Conservation (phyloP, 768 basidiomycete species). For the Coprinopsis cinerea region DNA sequence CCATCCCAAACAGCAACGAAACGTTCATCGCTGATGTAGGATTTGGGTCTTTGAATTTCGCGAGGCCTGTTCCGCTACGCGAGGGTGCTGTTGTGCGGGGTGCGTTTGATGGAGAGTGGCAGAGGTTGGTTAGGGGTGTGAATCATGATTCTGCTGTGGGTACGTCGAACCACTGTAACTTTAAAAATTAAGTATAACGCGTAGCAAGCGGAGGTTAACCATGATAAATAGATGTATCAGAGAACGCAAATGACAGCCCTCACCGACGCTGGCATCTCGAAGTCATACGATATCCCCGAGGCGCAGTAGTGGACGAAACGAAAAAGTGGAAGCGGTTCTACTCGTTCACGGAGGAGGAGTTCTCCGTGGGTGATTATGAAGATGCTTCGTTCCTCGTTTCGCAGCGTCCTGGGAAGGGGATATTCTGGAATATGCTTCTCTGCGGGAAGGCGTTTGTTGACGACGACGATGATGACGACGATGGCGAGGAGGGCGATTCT, state of each 20-base stretch:
- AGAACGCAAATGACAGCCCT: background rate
- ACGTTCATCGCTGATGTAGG: constrained; percentile 29
- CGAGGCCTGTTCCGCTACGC: constrained; percentile 2
- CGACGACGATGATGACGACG: constrained; percentile 22
- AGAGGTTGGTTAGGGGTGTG: background rate
- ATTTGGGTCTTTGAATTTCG: constrained; percentile 15
- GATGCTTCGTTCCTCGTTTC: constrained; percentile 21
- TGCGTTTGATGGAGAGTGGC: background rate
- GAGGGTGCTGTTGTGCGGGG: background rate
- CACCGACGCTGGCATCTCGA: constrained; percentile 16
- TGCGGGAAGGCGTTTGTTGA: no score
- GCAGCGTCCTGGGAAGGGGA: constrained; percentile 11
- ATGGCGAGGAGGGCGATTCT: constrained; percentile 12
- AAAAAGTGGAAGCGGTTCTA: constrained; percentile 20
- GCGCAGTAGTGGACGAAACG: background rate
- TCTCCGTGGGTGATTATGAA: constrained; percentile 17
- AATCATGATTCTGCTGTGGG: background rate
- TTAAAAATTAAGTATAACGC: no score
- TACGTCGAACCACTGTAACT: background rate
- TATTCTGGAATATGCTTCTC: constrained; percentile 24
- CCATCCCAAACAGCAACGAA: constrained; percentile 17
- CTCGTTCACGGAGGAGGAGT: constrained; percentile 25
- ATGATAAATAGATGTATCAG: no score
- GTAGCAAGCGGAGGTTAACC: no score
- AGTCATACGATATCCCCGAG: constrained; percentile 12